These are phyloP conservation scores for Setaria italica DNA, from an alignment of 202 grass and related monocot species.

Conservation along the genomic window DNA sequence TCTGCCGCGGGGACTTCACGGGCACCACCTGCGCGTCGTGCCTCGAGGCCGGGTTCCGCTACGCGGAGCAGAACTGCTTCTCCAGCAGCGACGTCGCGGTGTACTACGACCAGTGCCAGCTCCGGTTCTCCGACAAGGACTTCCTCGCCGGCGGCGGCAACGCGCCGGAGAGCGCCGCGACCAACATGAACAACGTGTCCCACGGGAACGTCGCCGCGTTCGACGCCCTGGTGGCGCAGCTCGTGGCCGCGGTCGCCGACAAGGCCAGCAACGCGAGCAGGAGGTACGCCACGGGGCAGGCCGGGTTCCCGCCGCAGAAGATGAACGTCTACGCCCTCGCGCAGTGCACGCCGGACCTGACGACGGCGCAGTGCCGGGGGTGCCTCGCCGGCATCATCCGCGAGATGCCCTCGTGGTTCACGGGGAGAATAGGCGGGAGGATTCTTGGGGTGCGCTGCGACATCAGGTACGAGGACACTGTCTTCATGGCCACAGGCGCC, in stretches of 20 bases:
- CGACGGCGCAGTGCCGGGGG: constrained; percentile 38
- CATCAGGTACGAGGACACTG: constrained; percentile 66
- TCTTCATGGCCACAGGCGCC: constrained; percentile 38
- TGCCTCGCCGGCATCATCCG: constrained; percentile 53
- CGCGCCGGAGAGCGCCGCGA: background rate
- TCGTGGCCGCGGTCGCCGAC: constrained; percentile 41
- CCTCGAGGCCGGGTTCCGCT: constrained; percentile 38
- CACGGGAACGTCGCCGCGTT: constrained; percentile 37
- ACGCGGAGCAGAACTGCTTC: constrained; percentile 8
- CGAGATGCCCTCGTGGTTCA: constrained; percentile 46
- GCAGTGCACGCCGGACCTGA: constrained; percentile 70
- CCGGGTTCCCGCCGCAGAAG: constrained; percentile 41
- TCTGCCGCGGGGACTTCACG: constrained; percentile 69
- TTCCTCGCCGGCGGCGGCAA: constrained; percentile 45
- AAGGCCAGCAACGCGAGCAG: constrained; percentile 38
- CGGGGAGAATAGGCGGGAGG: constrained; percentile 51
- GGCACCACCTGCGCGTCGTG: constrained; percentile 42
- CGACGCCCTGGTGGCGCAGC: constrained; percentile 33
- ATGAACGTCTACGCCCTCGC: constrained; percentile 51
- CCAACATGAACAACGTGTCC: constrained; percentile 57
- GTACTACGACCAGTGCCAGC: constrained; percentile 67
- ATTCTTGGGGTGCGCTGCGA: constrained; percentile 65
- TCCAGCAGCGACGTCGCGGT: constrained; percentile 49
- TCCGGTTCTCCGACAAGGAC: constrained; percentile 57
- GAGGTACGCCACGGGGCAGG: constrained; percentile 56